Percentiles rank a stretch among this genome's conserved stretches.
These are phyloP conservation scores for Alternaria arborescens DNA, from an alignment of 2,329 filamentous ascomycete genomes.

Conservation along the genomic window DNA sequence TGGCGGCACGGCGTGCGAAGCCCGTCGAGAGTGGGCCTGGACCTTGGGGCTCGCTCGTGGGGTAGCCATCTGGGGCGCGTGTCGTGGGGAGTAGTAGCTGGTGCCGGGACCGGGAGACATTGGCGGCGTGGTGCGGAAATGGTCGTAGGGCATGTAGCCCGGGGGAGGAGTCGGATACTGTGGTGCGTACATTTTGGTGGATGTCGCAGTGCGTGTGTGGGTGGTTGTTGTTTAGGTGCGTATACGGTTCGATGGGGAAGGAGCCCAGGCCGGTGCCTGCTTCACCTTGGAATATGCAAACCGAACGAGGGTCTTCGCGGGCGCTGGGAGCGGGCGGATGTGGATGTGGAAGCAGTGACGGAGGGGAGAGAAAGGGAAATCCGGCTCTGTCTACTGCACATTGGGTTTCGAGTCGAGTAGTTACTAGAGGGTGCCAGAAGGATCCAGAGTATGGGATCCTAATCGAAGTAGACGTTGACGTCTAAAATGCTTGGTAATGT, in stretches of 20 bases:
- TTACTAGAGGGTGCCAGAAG: conserved; percentile 44
- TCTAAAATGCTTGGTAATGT: conserved; percentile 42
- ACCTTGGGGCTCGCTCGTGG: conserved; percentile 57
- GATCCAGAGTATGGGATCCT: conserved; percentile 42
- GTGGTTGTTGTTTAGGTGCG: conserved; percentile 10
- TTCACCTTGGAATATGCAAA: conserved; percentile 47
- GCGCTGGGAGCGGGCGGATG: conserved; percentile 28
- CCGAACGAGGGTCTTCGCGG: conserved; percentile 36
- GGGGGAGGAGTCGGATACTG: conserved; percentile 49
- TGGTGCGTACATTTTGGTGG: conserved; percentile 40
- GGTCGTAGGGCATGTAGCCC: conserved; percentile 50
- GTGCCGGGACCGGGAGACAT: conserved; percentile 58
- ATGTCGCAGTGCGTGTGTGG: conserved; percentile 11
- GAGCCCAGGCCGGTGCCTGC: conserved; percentile 43
- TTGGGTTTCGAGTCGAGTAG: conserved; percentile 35
- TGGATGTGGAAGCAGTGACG: conserved; percentile 39
- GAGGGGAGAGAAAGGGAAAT: conserved; percentile 39
- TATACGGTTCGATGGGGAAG: conserved; percentile 16
- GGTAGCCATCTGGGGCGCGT: conserved; percentile 60
- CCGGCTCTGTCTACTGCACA: conserved; percentile 48
- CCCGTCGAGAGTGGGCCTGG: conserved; percentile 63
- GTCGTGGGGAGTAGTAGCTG: conserved; percentile 64
- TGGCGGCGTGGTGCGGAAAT: conserved; percentile 45
- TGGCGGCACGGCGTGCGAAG: conserved; percentile 59
- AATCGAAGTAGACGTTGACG: conserved; percentile 29